Percentiles rank a stretch among this genome's conserved stretches.
Evolutionary conservation across 768 basidiomycete genomes (phyloP).

Genomic region (Hysterangium stoloniferum): DNA sequence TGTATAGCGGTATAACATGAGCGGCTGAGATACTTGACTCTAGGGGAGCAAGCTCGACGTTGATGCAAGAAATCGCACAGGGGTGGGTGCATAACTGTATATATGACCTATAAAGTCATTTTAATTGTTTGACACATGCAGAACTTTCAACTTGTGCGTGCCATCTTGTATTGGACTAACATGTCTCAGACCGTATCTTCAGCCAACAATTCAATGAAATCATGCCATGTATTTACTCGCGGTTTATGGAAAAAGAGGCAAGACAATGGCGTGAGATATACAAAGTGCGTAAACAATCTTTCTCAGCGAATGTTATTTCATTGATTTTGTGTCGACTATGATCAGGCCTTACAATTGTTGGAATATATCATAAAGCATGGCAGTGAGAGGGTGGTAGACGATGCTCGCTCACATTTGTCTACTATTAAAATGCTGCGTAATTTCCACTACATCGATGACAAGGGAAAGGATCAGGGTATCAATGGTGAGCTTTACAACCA

Average conservation of each 20-base stretch:
- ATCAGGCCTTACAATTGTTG: slow-evolving; percentile 86
- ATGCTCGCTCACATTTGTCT: slow-evolving; percentile 88
- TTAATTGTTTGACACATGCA: slow-evolving; percentile 24
- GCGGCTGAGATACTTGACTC: not conserved
- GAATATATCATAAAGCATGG: slow-evolving; percentile 97
- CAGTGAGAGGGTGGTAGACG: slow-evolving; percentile 95
- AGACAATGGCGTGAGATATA: slow-evolving; percentile 98
- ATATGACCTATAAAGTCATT: slow-evolving; percentile 14
- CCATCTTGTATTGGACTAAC: not conserved
- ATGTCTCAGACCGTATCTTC: not conserved
- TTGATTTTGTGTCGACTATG: not conserved
- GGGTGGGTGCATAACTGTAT: slow-evolving; percentile 49
- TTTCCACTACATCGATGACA: slow-evolving; percentile 98
- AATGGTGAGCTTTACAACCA: slow-evolving; percentile 54
- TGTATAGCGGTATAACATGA: not conserved
- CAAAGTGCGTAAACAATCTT: slow-evolving; percentile 51
- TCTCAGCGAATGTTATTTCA: not conserved
- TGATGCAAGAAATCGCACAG: slow-evolving; percentile 98
- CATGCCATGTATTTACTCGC: slow-evolving; percentile 92
- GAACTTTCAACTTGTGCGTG: slow-evolving; percentile 95
- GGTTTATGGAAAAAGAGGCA: slow-evolving; percentile 98
- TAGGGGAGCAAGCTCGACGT: slow-evolving; percentile 95
- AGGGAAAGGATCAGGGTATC: slow-evolving; percentile 96
- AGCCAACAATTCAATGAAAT: slow-evolving; percentile 99
- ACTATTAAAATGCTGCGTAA: slow-evolving; percentile 96